These are phyloP conservation scores for Citrus hindsii DNA, from an alignment of 345 rosid genomes.

Conservation along the genomic window DNA sequence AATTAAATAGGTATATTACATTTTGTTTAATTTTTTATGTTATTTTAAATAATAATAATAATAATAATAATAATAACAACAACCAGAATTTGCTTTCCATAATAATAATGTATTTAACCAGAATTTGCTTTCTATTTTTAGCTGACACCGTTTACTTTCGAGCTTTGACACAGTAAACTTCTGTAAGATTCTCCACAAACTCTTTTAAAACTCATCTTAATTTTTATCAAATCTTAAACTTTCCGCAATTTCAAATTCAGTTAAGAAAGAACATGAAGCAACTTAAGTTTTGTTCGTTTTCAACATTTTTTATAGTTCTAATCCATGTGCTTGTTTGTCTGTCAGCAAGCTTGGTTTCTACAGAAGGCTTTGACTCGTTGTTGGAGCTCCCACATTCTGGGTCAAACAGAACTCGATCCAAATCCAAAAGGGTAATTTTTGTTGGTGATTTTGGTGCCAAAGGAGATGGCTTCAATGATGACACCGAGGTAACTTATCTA, in stretches of 20 bases:
- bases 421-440: conserved; percentile 49
- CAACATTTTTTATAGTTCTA: conserved; percentile 3
- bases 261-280: conserved; percentile 19
- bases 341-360: conserved; percentile 18
- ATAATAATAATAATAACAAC: too few relatives aligned
- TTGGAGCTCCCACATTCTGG: conserved; percentile 54
- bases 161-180: neutral
- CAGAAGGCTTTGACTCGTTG: conserved; percentile 50
- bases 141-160: neutral
- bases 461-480: conserved; percentile 69
- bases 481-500: conserved; percentile 47
- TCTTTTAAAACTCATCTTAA: neutral
- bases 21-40: neutral
- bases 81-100: neutral
- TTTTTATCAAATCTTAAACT: neutral
- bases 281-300: conserved; percentile 18
- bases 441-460: conserved; percentile 61
- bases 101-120: too few relatives aligned
- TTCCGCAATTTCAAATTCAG: neutral
- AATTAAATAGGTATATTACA: neutral
- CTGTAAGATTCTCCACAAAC: neutral
- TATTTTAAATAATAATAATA: too few relatives aligned
- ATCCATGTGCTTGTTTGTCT: conserved; percentile 5
- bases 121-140: neutral
- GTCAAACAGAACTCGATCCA: conserved; percentile 34